Evolutionary conservation across 768 basidiomycete genomes (phyloP).

Genomic region (Termitomyces bulborhizus): DNA sequence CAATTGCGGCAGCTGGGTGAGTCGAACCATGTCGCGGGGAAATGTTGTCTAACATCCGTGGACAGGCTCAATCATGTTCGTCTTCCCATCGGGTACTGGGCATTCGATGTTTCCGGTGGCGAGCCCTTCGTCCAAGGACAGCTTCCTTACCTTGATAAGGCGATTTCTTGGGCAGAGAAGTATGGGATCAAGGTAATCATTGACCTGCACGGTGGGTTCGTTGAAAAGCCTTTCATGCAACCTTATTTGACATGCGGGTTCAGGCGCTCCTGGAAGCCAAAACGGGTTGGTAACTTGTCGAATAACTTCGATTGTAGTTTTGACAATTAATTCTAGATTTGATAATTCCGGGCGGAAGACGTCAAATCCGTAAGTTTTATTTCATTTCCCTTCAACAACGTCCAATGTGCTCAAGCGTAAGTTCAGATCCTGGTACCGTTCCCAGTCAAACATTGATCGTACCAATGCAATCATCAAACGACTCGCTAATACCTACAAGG

Average conservation of each 20-base stretch:
- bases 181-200: constrained; percentile 76
- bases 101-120: constrained; percentile 72
- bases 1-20: constrained; percentile 72
- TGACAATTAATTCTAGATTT: constrained; percentile 37
- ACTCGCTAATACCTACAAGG: constrained; percentile 54
- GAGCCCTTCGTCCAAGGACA: constrained; percentile 81
- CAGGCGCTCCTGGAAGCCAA: constrained; percentile 76
- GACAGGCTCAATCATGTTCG: constrained; percentile 77
- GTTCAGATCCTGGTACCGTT: constrained; percentile 56
- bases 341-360: constrained; percentile 75
- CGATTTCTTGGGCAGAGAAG: constrained; percentile 65
- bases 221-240: neutral
- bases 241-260: constrained; percentile 3
- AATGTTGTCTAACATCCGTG: neutral
- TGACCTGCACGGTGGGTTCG: constrained; percentile 55
- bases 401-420: constrained; percentile 3
- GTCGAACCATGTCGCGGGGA: constrained; percentile 10
- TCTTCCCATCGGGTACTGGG: constrained; percentile 88
- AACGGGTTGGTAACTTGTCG: constrained; percentile 49
- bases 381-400: neutral
- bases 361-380: constrained; percentile 39
- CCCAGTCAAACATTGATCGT: constrained; percentile 58
- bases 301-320: neutral
- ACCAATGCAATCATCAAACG: constrained; percentile 60
- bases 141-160: constrained; percentile 59